A percentile compares a stretch with the other conserved stretches of the same genome.
These are phyloP conservation scores for Penicillium coffeae DNA, from an alignment of 495 filamentous ascomycete genomes.

Conservation along the genomic window DNA sequence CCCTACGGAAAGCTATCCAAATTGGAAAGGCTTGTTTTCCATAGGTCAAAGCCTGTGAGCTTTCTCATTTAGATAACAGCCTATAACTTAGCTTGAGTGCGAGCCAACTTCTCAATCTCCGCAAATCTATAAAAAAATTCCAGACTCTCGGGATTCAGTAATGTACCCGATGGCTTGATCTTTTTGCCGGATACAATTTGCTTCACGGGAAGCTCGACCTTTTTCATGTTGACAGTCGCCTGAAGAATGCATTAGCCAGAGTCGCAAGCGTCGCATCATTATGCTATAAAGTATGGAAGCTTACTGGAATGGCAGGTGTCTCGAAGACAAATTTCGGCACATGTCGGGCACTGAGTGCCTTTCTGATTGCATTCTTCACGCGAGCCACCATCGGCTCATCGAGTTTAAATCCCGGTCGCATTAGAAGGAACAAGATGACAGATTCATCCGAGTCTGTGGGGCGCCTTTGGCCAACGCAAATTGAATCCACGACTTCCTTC, in stretches of 20 bases:
- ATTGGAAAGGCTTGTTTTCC: no score
- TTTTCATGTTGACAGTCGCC: slow-evolving; percentile 81
- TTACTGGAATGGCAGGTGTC: slow-evolving; percentile 74
- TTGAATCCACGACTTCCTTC: slow-evolving; percentile 56
- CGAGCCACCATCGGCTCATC: slow-evolving; percentile 52
- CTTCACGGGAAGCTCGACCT: slow-evolving; percentile 82
- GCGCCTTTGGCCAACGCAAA: slow-evolving; percentile 71
- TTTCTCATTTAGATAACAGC: no score
- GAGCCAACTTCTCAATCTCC: not conserved
- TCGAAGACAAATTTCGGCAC: slow-evolving; percentile 76
- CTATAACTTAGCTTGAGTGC: not conserved
- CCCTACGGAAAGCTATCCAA: no score
- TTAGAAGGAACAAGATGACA: slow-evolving; percentile 39
- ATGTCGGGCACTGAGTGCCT: slow-evolving; percentile 65
- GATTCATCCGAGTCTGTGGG: slow-evolving; percentile 65
- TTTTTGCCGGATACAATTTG: slow-evolving; percentile 73
- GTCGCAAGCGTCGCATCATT: no score
- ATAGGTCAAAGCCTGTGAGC: no score
- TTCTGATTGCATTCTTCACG: slow-evolving; percentile 59
- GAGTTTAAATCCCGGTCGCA: slow-evolving; percentile 51
- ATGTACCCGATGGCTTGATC: slow-evolving; percentile 71
- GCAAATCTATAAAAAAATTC: not conserved
- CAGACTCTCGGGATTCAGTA: slow-evolving; percentile 37
- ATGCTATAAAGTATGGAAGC: no score
- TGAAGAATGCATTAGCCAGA: not conserved